Evolutionary conservation across 2,329 filamentous ascomycete species (phyloP).

Genomic region (Lachnellula hyalina): DNA sequence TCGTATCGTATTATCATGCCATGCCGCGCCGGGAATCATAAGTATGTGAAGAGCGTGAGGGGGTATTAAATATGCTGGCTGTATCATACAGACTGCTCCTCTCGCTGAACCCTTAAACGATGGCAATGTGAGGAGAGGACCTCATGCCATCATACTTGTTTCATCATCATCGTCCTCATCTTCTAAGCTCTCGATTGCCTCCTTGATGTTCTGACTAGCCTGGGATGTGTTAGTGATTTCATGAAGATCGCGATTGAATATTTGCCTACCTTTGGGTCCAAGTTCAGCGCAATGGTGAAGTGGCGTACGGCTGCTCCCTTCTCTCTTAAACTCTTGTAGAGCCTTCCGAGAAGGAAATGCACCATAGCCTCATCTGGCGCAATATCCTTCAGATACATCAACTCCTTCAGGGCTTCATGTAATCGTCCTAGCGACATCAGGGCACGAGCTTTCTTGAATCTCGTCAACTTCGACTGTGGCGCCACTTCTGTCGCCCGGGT

Average conservation of each 20-base stretch:
- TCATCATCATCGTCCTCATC: slow-evolving; percentile 61
- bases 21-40: slow-evolving; percentile 1
- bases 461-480: slow-evolving; percentile 73
- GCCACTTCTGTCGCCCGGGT: slow-evolving; percentile 76
- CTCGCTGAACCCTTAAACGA: not conserved
- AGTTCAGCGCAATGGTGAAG: slow-evolving; percentile 88
- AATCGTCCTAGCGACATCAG: slow-evolving; percentile 70
- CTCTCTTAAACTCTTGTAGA: slow-evolving; percentile 68
- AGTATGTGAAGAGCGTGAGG: not conserved
- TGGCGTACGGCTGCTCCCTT: slow-evolving; percentile 81
- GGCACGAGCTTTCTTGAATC: slow-evolving; percentile 89
- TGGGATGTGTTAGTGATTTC: slow-evolving; percentile 34
- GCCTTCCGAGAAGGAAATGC: slow-evolving; percentile 85
- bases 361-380: slow-evolving; percentile 94
- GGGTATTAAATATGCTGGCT: not conserved
- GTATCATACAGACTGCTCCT: not conserved
- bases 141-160: slow-evolving; percentile 23
- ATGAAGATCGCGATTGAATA: slow-evolving; percentile 6
- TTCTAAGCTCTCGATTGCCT: slow-evolving; percentile 89
- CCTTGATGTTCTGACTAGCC: slow-evolving; percentile 92
- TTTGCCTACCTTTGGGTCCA: slow-evolving; percentile 83
- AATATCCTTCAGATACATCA: slow-evolving; percentile 83
- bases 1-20: slow-evolving; percentile 12
- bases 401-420: slow-evolving; percentile 70
- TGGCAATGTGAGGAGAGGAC: not conserved